phyloP scores from a whole-genome alignment of 345 rosid genomes.

The Citrus medica region DNA sequence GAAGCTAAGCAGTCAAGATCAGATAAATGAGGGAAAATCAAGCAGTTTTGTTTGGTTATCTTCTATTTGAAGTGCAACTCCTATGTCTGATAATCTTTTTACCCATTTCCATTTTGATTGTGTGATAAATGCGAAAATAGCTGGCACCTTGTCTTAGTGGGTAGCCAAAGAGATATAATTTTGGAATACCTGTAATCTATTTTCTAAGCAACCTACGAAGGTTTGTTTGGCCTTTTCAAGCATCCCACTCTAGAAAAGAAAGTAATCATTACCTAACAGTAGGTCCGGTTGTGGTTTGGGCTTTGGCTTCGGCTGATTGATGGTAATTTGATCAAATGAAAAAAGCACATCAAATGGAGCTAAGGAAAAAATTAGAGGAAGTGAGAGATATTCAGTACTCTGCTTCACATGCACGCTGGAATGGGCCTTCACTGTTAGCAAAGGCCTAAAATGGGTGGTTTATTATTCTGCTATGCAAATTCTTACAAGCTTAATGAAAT shows the following conservation, averaged over 20 bases:
- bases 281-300: neutral
- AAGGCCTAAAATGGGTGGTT: neutral
- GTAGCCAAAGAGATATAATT: neutral
- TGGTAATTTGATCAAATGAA: neutral
- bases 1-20: slow-evolving; percentile 4
- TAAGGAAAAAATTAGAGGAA: neutral
- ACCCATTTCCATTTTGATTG: neutral
- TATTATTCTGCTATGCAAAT: neutral
- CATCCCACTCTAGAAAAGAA: neutral
- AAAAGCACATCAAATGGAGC: neutral
- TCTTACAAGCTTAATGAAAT: neutral
- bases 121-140: neutral
- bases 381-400: neutral
- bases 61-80: neutral
- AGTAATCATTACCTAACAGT: neutral
- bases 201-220: neutral
- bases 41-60: neutral
- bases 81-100: neutral
- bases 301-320: too few species aligned
- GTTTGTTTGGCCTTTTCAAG: slow-evolving; percentile 11
- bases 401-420: neutral
- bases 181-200: neutral
- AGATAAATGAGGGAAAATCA: neutral
- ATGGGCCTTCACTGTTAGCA: neutral
- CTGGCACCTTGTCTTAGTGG: neutral